These are phyloP conservation scores for Diutina catenulata DNA, from an alignment of 1,139 yeast genomes.

Conservation along the genomic window DNA sequence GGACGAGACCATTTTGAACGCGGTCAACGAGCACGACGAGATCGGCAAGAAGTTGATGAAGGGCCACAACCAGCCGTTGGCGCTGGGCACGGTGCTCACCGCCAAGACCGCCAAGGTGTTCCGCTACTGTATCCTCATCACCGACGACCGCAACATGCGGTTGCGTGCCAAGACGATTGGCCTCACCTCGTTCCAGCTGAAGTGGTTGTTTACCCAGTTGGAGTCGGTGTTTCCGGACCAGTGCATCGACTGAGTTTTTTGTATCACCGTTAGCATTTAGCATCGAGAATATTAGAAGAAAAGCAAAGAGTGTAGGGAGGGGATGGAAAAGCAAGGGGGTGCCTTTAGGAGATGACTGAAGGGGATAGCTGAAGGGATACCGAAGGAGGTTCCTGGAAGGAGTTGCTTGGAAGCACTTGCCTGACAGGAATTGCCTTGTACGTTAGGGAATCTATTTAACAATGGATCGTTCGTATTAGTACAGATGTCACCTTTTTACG, in stretches of 20 bases:
- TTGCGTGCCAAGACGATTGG: constrained; percentile 52
- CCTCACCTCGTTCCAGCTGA: constrained; percentile 44
- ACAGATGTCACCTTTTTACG: too few species aligned
- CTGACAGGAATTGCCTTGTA: too few species aligned
- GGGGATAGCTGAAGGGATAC: too few species aligned
- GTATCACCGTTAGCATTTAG: too few species aligned
- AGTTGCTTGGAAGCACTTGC: too few species aligned
- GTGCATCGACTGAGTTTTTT: constrained; percentile 27
- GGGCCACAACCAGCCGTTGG: constrained; percentile 21
- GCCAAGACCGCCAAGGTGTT: constrained; percentile 28
- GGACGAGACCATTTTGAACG: constrained; percentile 46
- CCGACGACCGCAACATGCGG: constrained; percentile 67
- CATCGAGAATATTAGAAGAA: too few species aligned
- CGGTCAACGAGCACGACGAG: constrained; percentile 38
- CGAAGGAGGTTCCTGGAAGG: too few species aligned
- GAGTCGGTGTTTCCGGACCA: constrained; percentile 27
- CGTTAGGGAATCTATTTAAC: too few species aligned
- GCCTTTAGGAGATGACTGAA: too few species aligned
- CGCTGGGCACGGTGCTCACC: constrained; percentile 14
- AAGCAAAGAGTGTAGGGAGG: too few species aligned
- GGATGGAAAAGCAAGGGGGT: too few species aligned
- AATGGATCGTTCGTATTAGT: too few species aligned
- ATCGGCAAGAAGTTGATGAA: constrained; percentile 26
- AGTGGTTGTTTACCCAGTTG: constrained; percentile 47
- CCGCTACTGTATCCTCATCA: constrained; percentile 49